These are phyloP conservation scores for Pythium biforme DNA, from an alignment of 352 stramenopile species.

Conservation along the genomic window DNA sequence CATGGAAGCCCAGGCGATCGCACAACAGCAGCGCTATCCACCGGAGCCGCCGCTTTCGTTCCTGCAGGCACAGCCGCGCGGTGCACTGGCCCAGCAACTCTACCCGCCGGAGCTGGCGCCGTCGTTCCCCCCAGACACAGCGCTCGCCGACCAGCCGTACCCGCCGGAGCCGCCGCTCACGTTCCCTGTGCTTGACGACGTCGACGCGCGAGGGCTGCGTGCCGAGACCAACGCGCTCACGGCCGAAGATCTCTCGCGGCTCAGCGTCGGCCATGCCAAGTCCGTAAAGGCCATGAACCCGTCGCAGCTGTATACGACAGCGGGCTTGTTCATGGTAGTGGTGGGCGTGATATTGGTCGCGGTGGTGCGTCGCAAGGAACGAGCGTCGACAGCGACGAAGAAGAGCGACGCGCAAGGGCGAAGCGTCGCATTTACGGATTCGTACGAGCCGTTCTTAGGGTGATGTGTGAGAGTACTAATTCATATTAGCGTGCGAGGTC, in stretches of 20 bases:
- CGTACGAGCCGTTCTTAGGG: conserved; percentile 13
- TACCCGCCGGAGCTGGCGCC: conserved; percentile 7
- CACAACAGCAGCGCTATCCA: conserved; percentile 4
- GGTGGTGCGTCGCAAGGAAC: not conserved
- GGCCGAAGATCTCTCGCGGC: not conserved
- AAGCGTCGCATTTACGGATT: conserved; percentile 4
- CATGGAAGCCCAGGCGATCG: not conserved
- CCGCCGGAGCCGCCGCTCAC: not conserved
- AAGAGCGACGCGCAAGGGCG: not conserved
- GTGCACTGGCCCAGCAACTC: not conserved
- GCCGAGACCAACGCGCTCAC: not conserved
- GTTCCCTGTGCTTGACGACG: not conserved
- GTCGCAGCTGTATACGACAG: conserved; percentile 1
- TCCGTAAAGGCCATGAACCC: not conserved
- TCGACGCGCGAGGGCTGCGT: not conserved
- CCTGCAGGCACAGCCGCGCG: not conserved
- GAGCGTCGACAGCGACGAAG: not conserved
- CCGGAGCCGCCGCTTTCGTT: conserved; percentile 6
- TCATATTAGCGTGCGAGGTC: too few species aligned
- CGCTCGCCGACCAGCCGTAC: not conserved
- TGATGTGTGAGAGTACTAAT: not conserved
- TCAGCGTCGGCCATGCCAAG: conserved; percentile 6
- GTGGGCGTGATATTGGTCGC: not conserved
- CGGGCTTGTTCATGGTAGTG: not conserved
- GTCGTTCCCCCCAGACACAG: not conserved